Base-by-base conservation (phyloP, 805 yeast genomes). In the Lachancea meyersii region DNA sequence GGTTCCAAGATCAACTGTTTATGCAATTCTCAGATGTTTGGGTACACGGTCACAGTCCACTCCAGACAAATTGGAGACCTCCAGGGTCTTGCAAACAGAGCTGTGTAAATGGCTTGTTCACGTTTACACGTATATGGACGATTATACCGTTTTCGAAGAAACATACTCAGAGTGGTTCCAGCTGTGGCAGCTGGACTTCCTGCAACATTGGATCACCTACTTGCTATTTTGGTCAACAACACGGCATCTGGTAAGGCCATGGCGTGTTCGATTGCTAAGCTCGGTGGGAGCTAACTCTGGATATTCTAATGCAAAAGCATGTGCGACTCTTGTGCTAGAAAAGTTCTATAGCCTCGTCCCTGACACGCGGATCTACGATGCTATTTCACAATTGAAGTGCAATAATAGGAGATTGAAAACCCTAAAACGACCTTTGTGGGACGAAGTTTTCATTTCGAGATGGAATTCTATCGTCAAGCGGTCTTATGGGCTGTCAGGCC, bases 61-160 rank as follows among this genome's bases (percentile, higher is more conserved):
- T 44, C 54, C 50, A 7, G 48, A 55, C 19, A 56, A 40, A 35
- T 26, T 44, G 14, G 46, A 48, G 40, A 38, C 45, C 31, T 40
- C 64, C 2, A 43, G 38, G 14, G 45, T 42, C 1, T 16, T 66
- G 0, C 72, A 68, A 41, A 41, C 44, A 1, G 46, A 51, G 0
- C 41, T 67, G 0, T 46, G 61, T 18, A 54, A 53, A 24, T 69
- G 73, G 73, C 40, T 69, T 18, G 58, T 64, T 2, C 60, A 57
- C 11, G 57, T 64, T 0, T 55, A 51, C 35, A 46, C 63, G 2
- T 48, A 56, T 22, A 28, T 60, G 8, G 53, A 54, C 16, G 48
- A 54, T 2, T 38, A 46, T 4, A 33, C 38, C 6, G 35, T 52
- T 8, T 50, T 53, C 13, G 48, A 44, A 1, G 39, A 40, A 17